Base-by-base conservation (phyloP, 2,329 filamentous ascomycete genomes). In the Paramyrothecium roridum region DNA sequence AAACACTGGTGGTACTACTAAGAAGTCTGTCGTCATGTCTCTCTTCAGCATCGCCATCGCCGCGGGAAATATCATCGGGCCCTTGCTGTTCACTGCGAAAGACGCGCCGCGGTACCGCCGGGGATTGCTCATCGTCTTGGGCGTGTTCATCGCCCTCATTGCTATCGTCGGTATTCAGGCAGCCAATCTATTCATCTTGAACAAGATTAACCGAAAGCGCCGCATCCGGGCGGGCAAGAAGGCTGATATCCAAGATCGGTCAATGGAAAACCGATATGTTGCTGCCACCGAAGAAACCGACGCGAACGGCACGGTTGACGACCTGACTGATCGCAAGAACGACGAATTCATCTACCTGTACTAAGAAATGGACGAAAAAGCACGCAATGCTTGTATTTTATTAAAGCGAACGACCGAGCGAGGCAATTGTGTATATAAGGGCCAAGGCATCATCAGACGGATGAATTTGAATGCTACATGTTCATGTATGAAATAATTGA, bases 261-360 rank as follows among this genome's bases (percentile, higher is more conserved):
- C 81, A 16, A 89, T 89, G 86, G 74, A 83, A 60, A 68, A 74
- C 21, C 69, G 70, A 4, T 87, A 83, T 59, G 65, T 65, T 7
- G 64, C 64, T 21, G 56, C 60, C 8, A 50, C 56, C 3, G 53
- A 54, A 3, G 56, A 54, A 0, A 54, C 50, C 1, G 54, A 59
- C 1, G 60, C 49, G 20, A 74, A 79, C 17, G 76, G 80, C 49
- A 80, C 79, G 0, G 80, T 83, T 51, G 66, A 81, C 59, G 86
- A 89, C 69, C 61, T 87, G 60, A 87, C 86, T 1, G 86, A 89
- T 67, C 70, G 80, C 20, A 73, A 85, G 71, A 89, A 89, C 61
- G 84, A 89, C 55, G 85, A 89, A 63, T 89, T 89, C 70, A 78
- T 87, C 17, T 87, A 84, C 68, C 77, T 85, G 49, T 85, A 85